Conservation (phyloP, 495 filamentous ascomycete genomes). For the Acidomyces sp. region DNA sequence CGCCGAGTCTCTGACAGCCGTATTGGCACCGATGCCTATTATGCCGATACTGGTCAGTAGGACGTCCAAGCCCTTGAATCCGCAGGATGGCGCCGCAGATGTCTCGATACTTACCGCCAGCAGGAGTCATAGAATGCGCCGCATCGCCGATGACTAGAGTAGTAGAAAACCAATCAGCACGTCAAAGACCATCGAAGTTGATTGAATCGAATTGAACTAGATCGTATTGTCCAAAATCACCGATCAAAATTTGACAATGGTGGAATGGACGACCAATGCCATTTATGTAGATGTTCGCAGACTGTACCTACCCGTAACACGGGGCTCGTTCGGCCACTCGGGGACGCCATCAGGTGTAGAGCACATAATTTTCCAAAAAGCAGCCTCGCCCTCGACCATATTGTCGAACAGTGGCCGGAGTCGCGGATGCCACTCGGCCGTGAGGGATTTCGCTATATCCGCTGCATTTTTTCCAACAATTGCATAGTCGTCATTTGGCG, state of each 20-base stretch:
- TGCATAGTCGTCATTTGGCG: slow-evolving; percentile 39
- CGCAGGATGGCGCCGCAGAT: too few species aligned
- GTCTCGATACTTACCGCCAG: too few species aligned
- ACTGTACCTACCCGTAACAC: too few species aligned
- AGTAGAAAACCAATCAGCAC: too few species aligned
- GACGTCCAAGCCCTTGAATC: too few species aligned
- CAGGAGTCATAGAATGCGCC: slow-evolving; percentile 49
- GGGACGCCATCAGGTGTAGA: slow-evolving; percentile 37
- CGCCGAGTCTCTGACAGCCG: slow-evolving; percentile 41
- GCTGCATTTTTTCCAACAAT: slow-evolving; percentile 39
- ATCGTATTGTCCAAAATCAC: too few species aligned
- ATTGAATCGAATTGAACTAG: too few species aligned
- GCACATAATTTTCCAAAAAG: slow-evolving; percentile 47
- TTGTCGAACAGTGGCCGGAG: slow-evolving; percentile 39
- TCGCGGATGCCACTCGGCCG: slow-evolving; percentile 36
- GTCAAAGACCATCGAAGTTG: too few species aligned
- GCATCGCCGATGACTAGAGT: slow-evolving; percentile 49
- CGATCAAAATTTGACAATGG: too few species aligned
- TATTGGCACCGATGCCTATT: slow-evolving; percentile 43
- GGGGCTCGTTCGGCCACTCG: slow-evolving; percentile 36
- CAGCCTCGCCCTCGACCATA: slow-evolving; percentile 37
- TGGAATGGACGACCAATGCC: too few species aligned
- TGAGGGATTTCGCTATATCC: slow-evolving; percentile 36
- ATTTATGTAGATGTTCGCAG: too few species aligned
- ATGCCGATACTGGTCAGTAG: not conserved